Evolutionary conservation across 768 basidiomycete species (phyloP), one percentile per base, ranked within the genome.

Genomic region (Gloeophyllum trabeum): DNA sequence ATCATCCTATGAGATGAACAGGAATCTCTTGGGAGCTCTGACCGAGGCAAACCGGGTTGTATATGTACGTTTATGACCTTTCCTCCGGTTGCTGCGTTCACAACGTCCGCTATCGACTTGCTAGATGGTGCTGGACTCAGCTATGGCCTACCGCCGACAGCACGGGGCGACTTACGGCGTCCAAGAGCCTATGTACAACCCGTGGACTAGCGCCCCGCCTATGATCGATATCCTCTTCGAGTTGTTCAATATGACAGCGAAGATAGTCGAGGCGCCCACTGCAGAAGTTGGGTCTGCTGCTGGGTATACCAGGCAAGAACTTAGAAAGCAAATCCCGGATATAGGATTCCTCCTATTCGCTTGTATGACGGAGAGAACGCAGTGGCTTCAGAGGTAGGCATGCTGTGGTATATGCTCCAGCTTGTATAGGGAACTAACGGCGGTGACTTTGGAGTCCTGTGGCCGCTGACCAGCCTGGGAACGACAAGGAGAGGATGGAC

Each of bases 151-250:
- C 56, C 75, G 92, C 30, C 70, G 73, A 26, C 78, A 80, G 48
- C 81, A 87, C 50, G 54, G 72, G 2, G 66, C 69, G 5, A 75
- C 84, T 6, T 98, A 98, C 55, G 88, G 88, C 23, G 68, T 97
- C 35, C 70, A 76, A 19, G 64, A 70, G 18, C 81, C 74, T 4
- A 76, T 77, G 73, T 69, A 72, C 48, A 72, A 79, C 46, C 79
- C 86, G 0, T 98, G 93, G 94, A 89, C 90, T 14, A 87, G 88
- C 52, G 69, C 69, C 36, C 66, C 78, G 3, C 54, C 63, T 0
- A 58, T 87, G 13, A 75, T 94, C 41, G 83, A 90, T 34, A 69
- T 76, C 6, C 59, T 85, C 4, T 66, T 80, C 20, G 69, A 69
- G 36, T 67, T 94, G n/a, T 91, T 93, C 50, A 76, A 81, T 36